phyloP scores from a whole-genome alignment of 169 alveolate species.

The Babesia microti region DNA sequence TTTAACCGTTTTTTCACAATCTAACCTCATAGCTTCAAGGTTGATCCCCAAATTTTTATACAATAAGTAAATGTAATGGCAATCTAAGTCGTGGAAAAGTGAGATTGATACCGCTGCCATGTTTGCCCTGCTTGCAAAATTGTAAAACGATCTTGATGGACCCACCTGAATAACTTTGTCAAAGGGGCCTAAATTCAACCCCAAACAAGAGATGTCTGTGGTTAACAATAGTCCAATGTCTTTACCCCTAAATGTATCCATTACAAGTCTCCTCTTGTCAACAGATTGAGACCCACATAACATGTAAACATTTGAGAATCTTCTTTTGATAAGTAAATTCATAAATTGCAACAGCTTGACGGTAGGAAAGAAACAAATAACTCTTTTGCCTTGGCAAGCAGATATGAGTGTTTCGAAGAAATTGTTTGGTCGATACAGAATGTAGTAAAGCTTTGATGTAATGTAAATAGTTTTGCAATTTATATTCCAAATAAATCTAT shows the following conservation, averaged over 20 bases:
- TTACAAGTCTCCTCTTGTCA: constrained; percentile 23
- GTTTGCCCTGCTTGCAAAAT: constrained; percentile 3
- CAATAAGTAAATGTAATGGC: constrained; percentile 28
- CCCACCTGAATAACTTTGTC: constrained; percentile 32
- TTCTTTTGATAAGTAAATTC: neutral
- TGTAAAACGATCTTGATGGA: constrained; percentile 14
- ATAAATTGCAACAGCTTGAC: constrained; percentile 41
- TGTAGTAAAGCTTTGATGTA: too few relatives aligned
- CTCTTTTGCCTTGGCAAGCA: constrained; percentile 6
- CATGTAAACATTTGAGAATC: neutral
- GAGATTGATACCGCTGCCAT: constrained; percentile 1
- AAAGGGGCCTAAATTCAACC: constrained; percentile 15
- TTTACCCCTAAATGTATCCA: constrained; percentile 18
- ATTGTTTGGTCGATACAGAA: constrained; percentile 20
- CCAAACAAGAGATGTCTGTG: constrained; percentile 28
- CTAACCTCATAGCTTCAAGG: neutral
- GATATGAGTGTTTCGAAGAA: constrained; percentile 4
- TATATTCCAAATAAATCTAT: too few relatives aligned
- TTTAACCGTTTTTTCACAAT: constrained; percentile 7
- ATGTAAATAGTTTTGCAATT: too few relatives aligned
- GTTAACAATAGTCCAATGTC: constrained; percentile 23
- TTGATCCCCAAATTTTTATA: neutral
- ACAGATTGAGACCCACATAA: constrained; percentile 23
- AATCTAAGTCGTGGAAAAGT: constrained; percentile 29
- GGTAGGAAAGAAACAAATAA: constrained; percentile 32